phyloP scores from a whole-genome alignment of 1,284 basidiomycete genomes.

The Fistulina hepatica region DNA sequence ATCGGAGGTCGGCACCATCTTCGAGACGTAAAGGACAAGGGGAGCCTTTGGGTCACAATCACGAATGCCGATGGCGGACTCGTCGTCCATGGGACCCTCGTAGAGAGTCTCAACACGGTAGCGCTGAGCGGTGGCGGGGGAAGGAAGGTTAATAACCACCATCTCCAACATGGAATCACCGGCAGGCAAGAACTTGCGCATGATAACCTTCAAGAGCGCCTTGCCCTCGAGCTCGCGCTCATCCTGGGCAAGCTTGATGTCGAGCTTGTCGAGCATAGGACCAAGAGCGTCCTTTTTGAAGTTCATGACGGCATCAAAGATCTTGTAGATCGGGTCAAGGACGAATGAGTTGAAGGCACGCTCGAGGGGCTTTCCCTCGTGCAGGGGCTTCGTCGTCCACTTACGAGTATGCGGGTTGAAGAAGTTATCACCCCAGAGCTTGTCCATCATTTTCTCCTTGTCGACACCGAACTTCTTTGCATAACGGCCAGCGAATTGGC shows the following conservation, averaged over 20 bases:
- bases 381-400: constrained; percentile 78
- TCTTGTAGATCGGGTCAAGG: constrained; percentile 97
- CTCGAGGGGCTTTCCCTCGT: constrained; percentile 84
- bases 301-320: constrained; percentile 99
- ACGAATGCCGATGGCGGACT: constrained; percentile 96
- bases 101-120: constrained; percentile 99
- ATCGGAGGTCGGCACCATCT: constrained; percentile 99
- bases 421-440: constrained; percentile 99
- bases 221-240: constrained; percentile 97
- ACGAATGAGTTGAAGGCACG: constrained; percentile 95
- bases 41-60: constrained; percentile 98
- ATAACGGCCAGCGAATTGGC: constrained; percentile 93
- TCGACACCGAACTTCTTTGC: constrained; percentile 99
- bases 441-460: constrained; percentile 96
- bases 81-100: constrained; percentile 99
- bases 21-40: constrained; percentile 97
- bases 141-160: constrained; percentile 99
- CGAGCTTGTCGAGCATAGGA: constrained; percentile 94
- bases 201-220: constrained; percentile 92
- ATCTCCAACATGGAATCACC: constrained; percentile 99
- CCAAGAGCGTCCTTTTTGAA: constrained; percentile 92
- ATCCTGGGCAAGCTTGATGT: constrained; percentile 81
- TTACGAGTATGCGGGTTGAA: constrained; percentile 98
- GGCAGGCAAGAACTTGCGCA: constrained; percentile 99
- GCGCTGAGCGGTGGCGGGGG: constrained; percentile 91